phyloP scores from a whole-genome alignment of 192 early-diverging fungal species.

The Entomortierella lignicola region DNA sequence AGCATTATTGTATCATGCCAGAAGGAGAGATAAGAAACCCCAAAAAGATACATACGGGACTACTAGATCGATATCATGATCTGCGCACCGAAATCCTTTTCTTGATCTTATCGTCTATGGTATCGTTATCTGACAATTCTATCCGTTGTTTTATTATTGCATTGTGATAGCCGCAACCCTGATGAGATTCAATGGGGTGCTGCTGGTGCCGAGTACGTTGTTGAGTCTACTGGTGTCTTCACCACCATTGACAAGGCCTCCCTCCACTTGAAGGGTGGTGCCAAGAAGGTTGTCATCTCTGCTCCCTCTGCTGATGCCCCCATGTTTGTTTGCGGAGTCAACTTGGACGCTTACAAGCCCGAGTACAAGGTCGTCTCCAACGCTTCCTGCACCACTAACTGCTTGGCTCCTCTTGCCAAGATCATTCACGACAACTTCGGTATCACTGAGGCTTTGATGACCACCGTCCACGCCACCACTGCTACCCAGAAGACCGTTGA shows the following conservation, averaged over 20 bases:
- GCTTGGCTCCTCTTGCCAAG: constrained; percentile 97
- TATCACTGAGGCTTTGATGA: constrained; percentile 98
- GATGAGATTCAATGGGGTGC: constrained; percentile 91
- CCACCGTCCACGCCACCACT: constrained; percentile 97
- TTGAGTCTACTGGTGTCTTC: constrained; percentile 99
- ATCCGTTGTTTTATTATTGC: neutral
- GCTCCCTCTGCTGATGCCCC: constrained; percentile 97
- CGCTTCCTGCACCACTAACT: constrained; percentile 99
- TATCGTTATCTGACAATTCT: constrained; percentile 3
- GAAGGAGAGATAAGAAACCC: too few relatives aligned
- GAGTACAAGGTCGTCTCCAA: constrained; percentile 93
- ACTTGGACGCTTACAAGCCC: constrained; percentile 94
- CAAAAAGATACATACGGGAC: too few relatives aligned
- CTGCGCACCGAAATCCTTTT: neutral
- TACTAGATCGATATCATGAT: neutral
- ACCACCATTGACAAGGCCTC: constrained; percentile 91
- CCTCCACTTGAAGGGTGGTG: constrained; percentile 92
- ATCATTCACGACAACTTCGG: constrained; percentile 97
- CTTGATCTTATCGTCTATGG: neutral
- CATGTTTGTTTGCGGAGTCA: constrained; percentile 99
- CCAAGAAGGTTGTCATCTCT: constrained; percentile 98
- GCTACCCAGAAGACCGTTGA: constrained; percentile 99
- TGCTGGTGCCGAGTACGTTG: constrained; percentile 89
- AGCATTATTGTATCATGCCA: neutral
- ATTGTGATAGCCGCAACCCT: constrained; percentile 67